Base-by-base conservation (phyloP, 306 rosid genomes). In the Arachis hypogaea region DNA sequence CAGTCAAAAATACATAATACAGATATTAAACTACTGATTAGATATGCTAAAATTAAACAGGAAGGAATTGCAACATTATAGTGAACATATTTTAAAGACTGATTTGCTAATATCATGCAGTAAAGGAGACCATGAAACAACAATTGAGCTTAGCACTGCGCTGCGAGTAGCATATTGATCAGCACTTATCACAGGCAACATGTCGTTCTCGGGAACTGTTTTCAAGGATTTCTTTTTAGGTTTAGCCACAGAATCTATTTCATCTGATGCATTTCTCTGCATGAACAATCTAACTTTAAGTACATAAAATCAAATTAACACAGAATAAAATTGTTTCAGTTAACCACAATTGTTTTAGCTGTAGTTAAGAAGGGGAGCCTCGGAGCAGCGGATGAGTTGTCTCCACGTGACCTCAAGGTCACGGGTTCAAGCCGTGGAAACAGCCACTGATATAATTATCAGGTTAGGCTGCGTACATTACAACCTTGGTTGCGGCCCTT, bases 41-140 rank as follows among this genome's bases (percentile, higher is more conserved):
- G 63, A 60, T 14, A 75, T 52, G 58, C 58, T 12, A n/a, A n/a
- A 8, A 56, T 47, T 45, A 67, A 10, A 44, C 14, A 43, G 16
- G 16, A 16, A 42, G 60, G 10, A 71, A 58, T 30, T 30, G 11
- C 55, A 11, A 60, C 63, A 68, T 36, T 9, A 47, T 69, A 33
- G 44, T 54, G 49, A 43, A 44, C 5, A 50, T 57, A 70, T 51
- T 64, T 75, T 52, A 63, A 51, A 55, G 36, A 59, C 28, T 73
- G 47, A 33, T 69, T 14, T 29, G 66, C 54, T 59, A 43, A 65
- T 76, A 62, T 69, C 69, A 64, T 78, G 76, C 83, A 89, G 86
- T 70, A 86, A 68, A 28, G 98, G 97, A 50, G 95, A 93, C 98
- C 98, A 93, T 0, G 97, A 85, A 82, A 91, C 82, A 44, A 80